Evolutionary conservation across 2,329 filamentous ascomycete species (phyloP).

Genomic region (Fusarium sp.): DNA sequence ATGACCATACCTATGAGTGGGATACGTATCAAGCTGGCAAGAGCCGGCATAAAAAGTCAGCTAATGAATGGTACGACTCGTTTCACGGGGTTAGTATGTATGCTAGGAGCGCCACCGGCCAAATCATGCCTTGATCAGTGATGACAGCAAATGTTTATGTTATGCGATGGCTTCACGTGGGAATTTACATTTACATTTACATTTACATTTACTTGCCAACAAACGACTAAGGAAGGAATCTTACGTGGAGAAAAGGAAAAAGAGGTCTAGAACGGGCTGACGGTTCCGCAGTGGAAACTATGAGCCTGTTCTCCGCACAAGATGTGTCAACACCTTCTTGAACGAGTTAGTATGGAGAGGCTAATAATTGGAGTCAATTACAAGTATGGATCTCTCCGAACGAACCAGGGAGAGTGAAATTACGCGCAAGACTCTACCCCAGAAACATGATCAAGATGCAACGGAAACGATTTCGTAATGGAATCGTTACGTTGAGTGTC

Average conservation of each 20-base stretch:
- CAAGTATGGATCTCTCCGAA: constrained; percentile 24
- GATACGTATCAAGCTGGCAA: constrained; percentile 13
- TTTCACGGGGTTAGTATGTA: constrained; percentile 12
- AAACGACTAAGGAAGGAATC: background rate
- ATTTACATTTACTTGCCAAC: background rate
- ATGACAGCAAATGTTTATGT: constrained; percentile 13
- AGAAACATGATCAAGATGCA: constrained; percentile 25
- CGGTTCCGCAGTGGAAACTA: constrained; percentile 35
- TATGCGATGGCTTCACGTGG: constrained; percentile 25
- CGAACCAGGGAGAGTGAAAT: constrained; percentile 24
- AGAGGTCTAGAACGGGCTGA: constrained; percentile 33
- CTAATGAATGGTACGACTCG: constrained; percentile 20
- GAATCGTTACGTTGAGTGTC: constrained; percentile 24
- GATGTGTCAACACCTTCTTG: constrained; percentile 32
- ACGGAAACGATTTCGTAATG: constrained; percentile 39
- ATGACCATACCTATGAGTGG: constrained; percentile 8
- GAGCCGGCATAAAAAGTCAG: constrained; percentile 25
- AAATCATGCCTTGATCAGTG: constrained; percentile 8
- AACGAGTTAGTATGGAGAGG: constrained; percentile 22
- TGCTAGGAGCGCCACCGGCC: constrained; percentile 31
- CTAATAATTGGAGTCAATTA: constrained; percentile 39
- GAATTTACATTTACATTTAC: background rate
- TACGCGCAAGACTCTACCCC: constrained; percentile 27
- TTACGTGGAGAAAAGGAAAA: constrained; percentile 10
- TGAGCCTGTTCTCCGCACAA: constrained; percentile 30